phyloP scores from a whole-genome alignment of 2,329 filamentous ascomycete genomes.

The Claviceps fusiformis region DNA sequence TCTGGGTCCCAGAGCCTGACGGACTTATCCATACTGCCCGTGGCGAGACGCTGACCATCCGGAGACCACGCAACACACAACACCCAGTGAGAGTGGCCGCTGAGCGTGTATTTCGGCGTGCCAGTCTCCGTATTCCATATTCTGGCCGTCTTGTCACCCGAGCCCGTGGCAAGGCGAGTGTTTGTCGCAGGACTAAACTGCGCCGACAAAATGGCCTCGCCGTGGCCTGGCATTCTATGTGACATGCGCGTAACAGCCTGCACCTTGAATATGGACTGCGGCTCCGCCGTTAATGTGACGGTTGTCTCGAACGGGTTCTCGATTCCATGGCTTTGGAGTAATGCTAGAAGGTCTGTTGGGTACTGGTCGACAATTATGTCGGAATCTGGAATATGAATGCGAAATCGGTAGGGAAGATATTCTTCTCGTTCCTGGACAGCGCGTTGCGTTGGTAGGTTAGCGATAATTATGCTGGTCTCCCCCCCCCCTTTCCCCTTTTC shows the following conservation, averaged over 20 bases:
- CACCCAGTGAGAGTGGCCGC: conserved; percentile 84
- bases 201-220: conserved; percentile 74
- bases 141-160: conserved; percentile 78
- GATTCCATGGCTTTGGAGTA: conserved; percentile 42
- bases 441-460: background rate
- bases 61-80: conserved; percentile 78
- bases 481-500: too few species aligned
- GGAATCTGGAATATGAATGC: conserved; percentile 42
- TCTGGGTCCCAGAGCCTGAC: conserved; percentile 82
- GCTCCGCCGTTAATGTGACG: conserved; percentile 47
- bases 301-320: conserved; percentile 44
- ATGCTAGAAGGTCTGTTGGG: conserved; percentile 38
- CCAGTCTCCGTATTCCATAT: conserved; percentile 95
- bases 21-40: conserved; percentile 84
- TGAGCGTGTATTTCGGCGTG: conserved; percentile 72
- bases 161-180: conserved; percentile 70
- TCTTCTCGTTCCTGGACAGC: conserved; percentile 36
- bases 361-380: conserved; percentile 42
- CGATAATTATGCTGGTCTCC: too few species aligned
- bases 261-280: conserved; percentile 88
- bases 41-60: conserved; percentile 68
- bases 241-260: conserved; percentile 84
- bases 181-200: conserved; percentile 74
- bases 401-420: conserved; percentile 47
- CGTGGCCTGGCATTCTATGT: conserved; percentile 78